Evolutionary conservation across 192 early-diverging fungal species (phyloP).

Genomic region (Backusella circina): DNA sequence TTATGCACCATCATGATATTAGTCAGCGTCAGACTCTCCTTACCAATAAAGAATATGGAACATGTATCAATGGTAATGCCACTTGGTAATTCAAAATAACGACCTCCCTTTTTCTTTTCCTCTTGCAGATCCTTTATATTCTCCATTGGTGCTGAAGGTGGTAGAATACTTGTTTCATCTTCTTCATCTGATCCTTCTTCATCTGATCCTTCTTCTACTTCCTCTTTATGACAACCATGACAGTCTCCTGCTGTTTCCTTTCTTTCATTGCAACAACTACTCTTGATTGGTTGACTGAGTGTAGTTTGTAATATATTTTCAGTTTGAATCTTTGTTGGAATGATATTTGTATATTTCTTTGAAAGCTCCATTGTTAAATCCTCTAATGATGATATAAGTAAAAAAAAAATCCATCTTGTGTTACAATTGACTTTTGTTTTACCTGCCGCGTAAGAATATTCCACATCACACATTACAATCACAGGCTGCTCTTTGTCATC

Average conservation of each 20-base stretch:
- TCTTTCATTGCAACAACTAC: neutral
- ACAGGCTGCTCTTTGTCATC: constrained; percentile 42
- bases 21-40: constrained; percentile 75
- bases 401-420: neutral
- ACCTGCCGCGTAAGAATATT: constrained; percentile 58
- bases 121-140: neutral
- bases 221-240: neutral
- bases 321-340: constrained; percentile 43
- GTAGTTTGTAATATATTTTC: constrained; percentile 33
- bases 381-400: constrained; percentile 1
- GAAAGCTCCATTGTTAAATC: constrained; percentile 5
- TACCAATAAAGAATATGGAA: constrained; percentile 80
- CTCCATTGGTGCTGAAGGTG: neutral
- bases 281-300: neutral
- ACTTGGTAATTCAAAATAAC: constrained; percentile 51
- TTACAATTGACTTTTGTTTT: constrained; percentile 3
- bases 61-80: constrained; percentile 55
- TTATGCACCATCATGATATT: constrained; percentile 84
- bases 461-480: constrained; percentile 75
- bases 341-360: constrained; percentile 32
- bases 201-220: neutral
- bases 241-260: neutral
- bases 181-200: neutral
- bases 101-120: constrained; percentile 33
- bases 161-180: neutral